Evolutionary conservation across 108 stramenopile genomes (phyloP).

Genomic region (Skeletonema grethae): DNA sequence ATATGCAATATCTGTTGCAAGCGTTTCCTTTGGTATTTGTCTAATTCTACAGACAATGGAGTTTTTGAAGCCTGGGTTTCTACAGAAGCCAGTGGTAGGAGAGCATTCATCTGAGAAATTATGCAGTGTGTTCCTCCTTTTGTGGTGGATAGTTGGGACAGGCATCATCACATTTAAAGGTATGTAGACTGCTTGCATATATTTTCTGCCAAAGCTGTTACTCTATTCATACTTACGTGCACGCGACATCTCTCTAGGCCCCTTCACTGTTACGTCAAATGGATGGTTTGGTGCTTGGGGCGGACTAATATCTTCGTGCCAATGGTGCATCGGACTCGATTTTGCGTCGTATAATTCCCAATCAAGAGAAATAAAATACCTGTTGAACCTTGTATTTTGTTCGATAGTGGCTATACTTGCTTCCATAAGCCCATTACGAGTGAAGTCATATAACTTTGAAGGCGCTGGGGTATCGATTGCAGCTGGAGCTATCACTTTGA

Average conservation of each 20-base stretch:
- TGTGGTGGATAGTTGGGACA: constrained; percentile 50
- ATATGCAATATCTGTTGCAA: constrained; percentile 35
- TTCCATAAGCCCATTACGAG: constrained; percentile 31
- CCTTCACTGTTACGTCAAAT: constrained; percentile 36
- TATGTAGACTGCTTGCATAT: constrained; percentile 14
- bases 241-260: constrained; percentile 3
- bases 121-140: constrained; percentile 33
- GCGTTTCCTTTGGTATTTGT: constrained; percentile 30
- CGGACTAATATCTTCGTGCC: constrained; percentile 22
- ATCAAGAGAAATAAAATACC: constrained; percentile 19
- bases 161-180: constrained; percentile 44
- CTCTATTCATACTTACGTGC: background rate
- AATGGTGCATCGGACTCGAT: constrained; percentile 39
- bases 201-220: background rate
- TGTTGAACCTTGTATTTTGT: constrained; percentile 25
- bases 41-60: constrained; percentile 43
- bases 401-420: constrained; percentile 32
- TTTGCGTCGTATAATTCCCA: constrained; percentile 18
- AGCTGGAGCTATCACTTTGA: constrained; percentile 24
- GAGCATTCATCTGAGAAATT: constrained; percentile 39
- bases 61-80: constrained; percentile 34
- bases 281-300: constrained; percentile 53
- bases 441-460: constrained; percentile 6
- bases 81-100: constrained; percentile 24
- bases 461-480: constrained; percentile 45